Percentiles rank a stretch among this genome's conserved stretches.
Conservation (phyloP, 805 yeast species). For the Nakazawaea laoshanensis region DNA sequence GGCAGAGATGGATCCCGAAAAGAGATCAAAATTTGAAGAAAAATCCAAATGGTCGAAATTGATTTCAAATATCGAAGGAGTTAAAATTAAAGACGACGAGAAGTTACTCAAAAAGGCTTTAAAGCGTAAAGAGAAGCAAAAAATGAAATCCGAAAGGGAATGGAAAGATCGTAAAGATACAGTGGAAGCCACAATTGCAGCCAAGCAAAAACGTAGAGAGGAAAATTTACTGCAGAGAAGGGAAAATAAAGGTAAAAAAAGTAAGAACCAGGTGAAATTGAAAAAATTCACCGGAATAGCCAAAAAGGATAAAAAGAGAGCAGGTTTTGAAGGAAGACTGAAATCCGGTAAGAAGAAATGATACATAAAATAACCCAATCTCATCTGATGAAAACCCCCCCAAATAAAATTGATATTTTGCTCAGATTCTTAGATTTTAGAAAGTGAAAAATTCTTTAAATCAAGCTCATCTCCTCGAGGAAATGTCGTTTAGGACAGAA, state of each 20-base stretch:
- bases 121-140: conserved; percentile 73
- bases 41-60: conserved; percentile 83
- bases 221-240: conserved; percentile 81
- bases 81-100: conserved; percentile 85
- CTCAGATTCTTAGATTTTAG: no score
- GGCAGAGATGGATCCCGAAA: conserved; percentile 48
- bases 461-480: no score
- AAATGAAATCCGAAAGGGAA: conserved; percentile 79
- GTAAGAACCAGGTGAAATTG: conserved; percentile 65
- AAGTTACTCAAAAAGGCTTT: conserved; percentile 77
- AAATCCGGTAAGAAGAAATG: conserved; percentile 21
- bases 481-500: no score
- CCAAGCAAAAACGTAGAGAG: conserved; percentile 80
- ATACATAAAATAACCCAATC: no score
- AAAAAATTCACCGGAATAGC: conserved; percentile 51
- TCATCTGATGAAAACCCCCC: no score
- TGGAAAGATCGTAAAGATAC: conserved; percentile 87
- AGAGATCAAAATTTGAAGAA: conserved; percentile 52
- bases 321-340: conserved; percentile 87
- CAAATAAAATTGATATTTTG: no score
- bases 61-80: conserved; percentile 80
- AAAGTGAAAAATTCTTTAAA: no score
- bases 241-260: conserved; percentile 76
- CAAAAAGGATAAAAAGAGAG: conserved; percentile 39
- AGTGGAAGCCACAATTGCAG: conserved; percentile 67